Evolutionary conservation across 352 stramenopile genomes (phyloP), one percentile per base, ranked within the genome.

Genomic region (Globisporangium heterothallicum): DNA sequence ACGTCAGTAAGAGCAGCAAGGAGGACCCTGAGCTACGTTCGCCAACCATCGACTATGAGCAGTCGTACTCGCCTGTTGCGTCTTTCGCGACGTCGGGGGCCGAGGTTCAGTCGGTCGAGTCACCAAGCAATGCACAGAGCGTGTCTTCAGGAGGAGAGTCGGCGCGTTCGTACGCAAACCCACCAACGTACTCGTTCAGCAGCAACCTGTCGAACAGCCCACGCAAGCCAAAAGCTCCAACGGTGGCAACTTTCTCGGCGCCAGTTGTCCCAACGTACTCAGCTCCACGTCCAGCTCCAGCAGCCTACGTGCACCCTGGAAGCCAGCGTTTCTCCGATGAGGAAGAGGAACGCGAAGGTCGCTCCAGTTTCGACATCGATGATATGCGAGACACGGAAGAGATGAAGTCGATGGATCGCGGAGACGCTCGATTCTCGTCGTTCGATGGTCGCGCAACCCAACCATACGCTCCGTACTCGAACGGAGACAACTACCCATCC

Each of bases 281-380:
- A 21, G 53, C 54, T 18, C 54, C 58, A 3, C 43, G 63, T 48
- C 35, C 59, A 70, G 47, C 56, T 66, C 58, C 49, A 61, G 38
- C 43, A 55, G 36, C 59, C 43, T 61, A 61, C 30, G 61, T 66
- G n/a, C 71, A 65, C 29, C 58, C 64, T 24, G 57, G 46, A 30
- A 57, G 46, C 32, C 47, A 56, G 18, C 57, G 51, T 16, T 50
- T 56, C 22, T 61, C 65, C 21, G 64, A 49, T 24, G 52, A 76
- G 6, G 57, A 75, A 2, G 61, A 75, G 24, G 63, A 78, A 27
- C 60, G 76, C 1, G 54, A 64, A 13, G 64, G 71, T 9, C 83
- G 83, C 40, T 84, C 78, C 8, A 93, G 83, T 60, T 93, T 92
- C 59, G 80, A 93, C 57, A 80, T 93, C 43, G 79, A 90, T 40